Conservation (phyloP, 352 stramenopile genomes). For the Globisporangium nunn region DNA sequence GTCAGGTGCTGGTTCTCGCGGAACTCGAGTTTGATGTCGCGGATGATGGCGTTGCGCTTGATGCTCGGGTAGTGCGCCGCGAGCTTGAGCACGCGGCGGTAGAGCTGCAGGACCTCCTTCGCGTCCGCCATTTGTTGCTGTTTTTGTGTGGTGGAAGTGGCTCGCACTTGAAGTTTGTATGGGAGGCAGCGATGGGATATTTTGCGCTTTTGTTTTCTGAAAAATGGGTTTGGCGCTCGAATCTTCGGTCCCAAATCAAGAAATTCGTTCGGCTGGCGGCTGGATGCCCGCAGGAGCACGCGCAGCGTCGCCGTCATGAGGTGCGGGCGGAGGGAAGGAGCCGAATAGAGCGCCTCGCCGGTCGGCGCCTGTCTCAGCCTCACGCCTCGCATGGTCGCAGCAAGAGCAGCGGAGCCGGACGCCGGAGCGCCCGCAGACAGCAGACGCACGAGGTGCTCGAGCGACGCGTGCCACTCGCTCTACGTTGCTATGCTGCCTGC, state of each 20-base stretch:
- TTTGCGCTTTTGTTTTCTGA: too few relatives aligned
- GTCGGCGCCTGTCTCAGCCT: too few relatives aligned
- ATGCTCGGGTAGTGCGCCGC: conserved; percentile 78
- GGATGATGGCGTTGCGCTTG: conserved; percentile 74
- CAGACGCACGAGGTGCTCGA: conserved; percentile 8
- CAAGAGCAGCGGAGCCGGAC: conserved; percentile 12
- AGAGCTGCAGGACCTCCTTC: conserved; percentile 67
- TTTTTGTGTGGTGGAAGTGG: conserved; percentile 5
- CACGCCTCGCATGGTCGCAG: conserved; percentile 1
- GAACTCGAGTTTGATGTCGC: conserved; percentile 83
- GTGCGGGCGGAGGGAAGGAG: conserved; percentile 15
- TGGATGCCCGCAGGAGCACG: conserved; percentile 11
- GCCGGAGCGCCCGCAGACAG: conserved; percentile 8
- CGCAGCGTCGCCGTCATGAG: conserved; percentile 35
- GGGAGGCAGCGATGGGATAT: too few relatives aligned
- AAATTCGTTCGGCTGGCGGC: neutral
- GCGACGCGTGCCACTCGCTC: too few relatives aligned
- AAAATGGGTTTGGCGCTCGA: neutral
- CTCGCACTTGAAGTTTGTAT: neutral
- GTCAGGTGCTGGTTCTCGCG: conserved; percentile 66
- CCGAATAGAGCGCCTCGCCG: too few relatives aligned
- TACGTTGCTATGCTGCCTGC: too few relatives aligned
- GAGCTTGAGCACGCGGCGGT: conserved; percentile 79
- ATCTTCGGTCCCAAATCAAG: conserved; percentile 11
- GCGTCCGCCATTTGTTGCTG: conserved; percentile 23